Conservation (phyloP, 2,329 filamentous ascomycete genomes). For the Penicillium sclerotigenum region DNA sequence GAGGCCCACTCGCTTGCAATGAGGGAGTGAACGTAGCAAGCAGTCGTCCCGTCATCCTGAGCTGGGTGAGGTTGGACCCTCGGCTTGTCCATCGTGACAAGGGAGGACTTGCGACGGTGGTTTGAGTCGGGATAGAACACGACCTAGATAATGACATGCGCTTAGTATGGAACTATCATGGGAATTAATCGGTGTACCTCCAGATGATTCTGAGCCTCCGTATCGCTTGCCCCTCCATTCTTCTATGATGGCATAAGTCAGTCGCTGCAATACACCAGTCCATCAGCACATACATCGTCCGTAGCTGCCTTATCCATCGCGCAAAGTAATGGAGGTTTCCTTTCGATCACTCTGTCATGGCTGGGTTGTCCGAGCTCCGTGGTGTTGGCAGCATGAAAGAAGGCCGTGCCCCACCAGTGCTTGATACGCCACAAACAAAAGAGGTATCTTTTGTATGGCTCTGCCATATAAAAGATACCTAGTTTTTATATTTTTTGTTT, state of each 20-base stretch:
- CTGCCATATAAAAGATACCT: neutral
- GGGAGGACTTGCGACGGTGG: conserved; percentile 60
- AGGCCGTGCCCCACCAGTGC: neutral
- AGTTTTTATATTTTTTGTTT: too few species aligned
- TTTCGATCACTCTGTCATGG: conserved; percentile 14
- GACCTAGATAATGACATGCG: conserved; percentile 44
- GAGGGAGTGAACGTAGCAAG: conserved; percentile 61
- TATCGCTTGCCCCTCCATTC: conserved; percentile 35
- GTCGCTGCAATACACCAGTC: conserved; percentile 1
- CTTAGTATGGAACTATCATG: neutral
- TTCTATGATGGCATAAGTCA: conserved; percentile 23
- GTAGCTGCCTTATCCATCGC: conserved; percentile 16
- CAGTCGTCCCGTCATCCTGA: conserved; percentile 43
- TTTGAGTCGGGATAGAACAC: conserved; percentile 53
- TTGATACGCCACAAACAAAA: neutral
- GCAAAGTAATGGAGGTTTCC: conserved; percentile 3
- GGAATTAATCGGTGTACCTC: conserved; percentile 28
- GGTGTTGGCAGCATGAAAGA: conserved; percentile 8
- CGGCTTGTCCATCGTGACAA: conserved; percentile 47
- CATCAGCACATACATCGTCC: conserved; percentile 21
- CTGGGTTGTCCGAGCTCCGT: conserved; percentile 1
- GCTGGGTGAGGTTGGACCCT: conserved; percentile 39
- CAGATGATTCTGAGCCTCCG: conserved; percentile 34
- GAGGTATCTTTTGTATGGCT: neutral
- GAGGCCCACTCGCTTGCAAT: conserved; percentile 43